A percentile compares a stretch with the other conserved stretches of the same genome.
These are phyloP conservation scores for Daedalea quercina DNA, from an alignment of 768 basidiomycete species.

Conservation along the genomic window DNA sequence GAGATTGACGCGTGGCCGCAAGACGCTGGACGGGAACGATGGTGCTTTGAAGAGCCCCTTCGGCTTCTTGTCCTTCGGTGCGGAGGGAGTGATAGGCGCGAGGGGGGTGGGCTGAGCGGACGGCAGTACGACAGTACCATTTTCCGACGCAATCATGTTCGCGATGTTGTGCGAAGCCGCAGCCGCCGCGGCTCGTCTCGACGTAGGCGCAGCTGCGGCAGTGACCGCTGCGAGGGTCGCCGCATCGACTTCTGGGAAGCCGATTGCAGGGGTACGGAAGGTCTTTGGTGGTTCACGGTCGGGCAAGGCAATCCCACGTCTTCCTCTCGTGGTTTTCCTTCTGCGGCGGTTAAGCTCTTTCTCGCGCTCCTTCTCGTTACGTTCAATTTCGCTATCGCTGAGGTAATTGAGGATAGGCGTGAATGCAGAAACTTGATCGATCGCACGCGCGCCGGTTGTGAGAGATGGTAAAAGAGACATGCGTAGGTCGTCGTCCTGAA, in stretches of 20 bases:
- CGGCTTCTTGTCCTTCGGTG: constrained; percentile 58
- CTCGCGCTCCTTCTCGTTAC: constrained; percentile 88
- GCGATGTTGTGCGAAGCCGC: constrained; percentile 82
- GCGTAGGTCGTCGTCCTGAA: constrained; percentile 89
- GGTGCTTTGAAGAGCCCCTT: constrained; percentile 75
- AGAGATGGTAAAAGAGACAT: constrained; percentile 85
- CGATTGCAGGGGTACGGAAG: constrained; percentile 82
- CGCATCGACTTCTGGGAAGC: constrained; percentile 74
- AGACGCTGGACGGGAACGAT: constrained; percentile 41
- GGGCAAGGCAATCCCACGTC: constrained; percentile 76
- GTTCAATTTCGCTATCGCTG: constrained; percentile 83
- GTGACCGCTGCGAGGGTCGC: constrained; percentile 61
- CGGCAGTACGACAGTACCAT: constrained; percentile 54
- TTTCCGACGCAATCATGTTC: constrained; percentile 89
- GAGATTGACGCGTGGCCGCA: constrained; percentile 56
- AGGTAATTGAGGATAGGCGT: constrained; percentile 89
- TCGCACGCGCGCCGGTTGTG: constrained; percentile 58
- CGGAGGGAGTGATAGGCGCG: constrained; percentile 28
- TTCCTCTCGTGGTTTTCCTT: constrained; percentile 77
- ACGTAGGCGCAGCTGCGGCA: constrained; percentile 60
- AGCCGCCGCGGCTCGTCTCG: constrained; percentile 79
- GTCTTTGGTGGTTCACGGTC: constrained; percentile 93
- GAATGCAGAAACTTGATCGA: constrained; percentile 72
- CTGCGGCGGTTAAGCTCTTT: constrained; percentile 84
- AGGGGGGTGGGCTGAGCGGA: constrained; percentile 36